Base-by-base conservation (phyloP, 2,329 filamentous ascomycete genomes). In the Ascochyta koolunga region DNA sequence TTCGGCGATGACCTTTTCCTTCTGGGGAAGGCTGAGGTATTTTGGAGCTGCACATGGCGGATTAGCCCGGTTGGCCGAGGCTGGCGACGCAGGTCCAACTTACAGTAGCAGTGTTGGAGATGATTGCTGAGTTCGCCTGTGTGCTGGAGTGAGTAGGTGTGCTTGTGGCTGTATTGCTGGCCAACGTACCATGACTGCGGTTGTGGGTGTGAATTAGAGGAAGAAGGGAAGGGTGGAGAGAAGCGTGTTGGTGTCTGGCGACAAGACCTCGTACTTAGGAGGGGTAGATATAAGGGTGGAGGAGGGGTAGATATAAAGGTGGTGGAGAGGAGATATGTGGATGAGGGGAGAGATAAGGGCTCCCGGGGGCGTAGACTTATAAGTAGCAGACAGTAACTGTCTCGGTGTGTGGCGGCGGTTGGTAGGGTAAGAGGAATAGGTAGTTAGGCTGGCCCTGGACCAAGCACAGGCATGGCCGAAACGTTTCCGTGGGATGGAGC, bases 21-120 rank as follows among this genome's bases (percentile, higher is more conserved):
- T 90, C 83, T 98, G 93, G 77, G 92, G 89, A 71, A 98, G 90
- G 73, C 83, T 83, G 80, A 95, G 86, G 85, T 93, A 98, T 80
- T 97, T 78, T 89, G 82, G 78, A 97, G 87, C 91, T 96, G 78
- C 70, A 62, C 56, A 59, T 56, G 24, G 48, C 49, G 52, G 41
- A 51, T 71, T 67, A 72, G 67, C 52, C 18, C 16, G 19, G 43
- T 50, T 48, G 37, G 32, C 42, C 18, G 39, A 25, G 50, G 60
- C 59, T 65, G 55, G 56, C 60, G 63, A 63, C 29, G 32, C 46
- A 58, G 42, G 45, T 35, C 52, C 39, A 38, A 74, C 78, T 75
- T 66, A 80, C 79, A 63, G 76, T 80, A 63, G 75, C 71, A 41
- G 79, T 78, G 66, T 81, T 80, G 68, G 78, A 80, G 64, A 79